A percentile compares a stretch with the other conserved stretches of the same genome.
phyloP scores from a whole-genome alignment of 2,329 filamentous ascomycete genomes.

The Paraphaeosphaeria minitans region DNA sequence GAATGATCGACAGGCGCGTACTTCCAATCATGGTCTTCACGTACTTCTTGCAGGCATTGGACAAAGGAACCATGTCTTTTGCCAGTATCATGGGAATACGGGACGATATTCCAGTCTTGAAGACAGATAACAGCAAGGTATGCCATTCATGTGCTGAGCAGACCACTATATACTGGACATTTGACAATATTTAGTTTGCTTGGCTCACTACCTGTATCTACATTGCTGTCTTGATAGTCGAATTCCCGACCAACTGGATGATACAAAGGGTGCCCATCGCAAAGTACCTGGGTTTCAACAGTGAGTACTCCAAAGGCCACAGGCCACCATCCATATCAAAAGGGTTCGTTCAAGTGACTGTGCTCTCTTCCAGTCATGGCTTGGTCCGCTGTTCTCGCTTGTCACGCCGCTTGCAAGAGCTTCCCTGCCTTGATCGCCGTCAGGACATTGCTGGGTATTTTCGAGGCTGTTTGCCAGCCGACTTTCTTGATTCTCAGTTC shows the following conservation, averaged over 20 bases:
- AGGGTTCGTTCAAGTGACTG: not conserved
- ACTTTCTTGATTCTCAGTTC: slow-evolving; percentile 69
- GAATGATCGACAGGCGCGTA: slow-evolving; percentile 69
- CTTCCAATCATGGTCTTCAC: slow-evolving; percentile 73
- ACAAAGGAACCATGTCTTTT: slow-evolving; percentile 70
- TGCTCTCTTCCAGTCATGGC: slow-evolving; percentile 53
- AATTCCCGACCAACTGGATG: slow-evolving; percentile 72
- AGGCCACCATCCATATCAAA: not conserved
- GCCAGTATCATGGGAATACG: slow-evolving; percentile 67
- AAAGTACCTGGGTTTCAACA: slow-evolving; percentile 68
- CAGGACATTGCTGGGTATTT: slow-evolving; percentile 71
- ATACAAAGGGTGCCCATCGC: slow-evolving; percentile 69
- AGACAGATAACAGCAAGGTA: slow-evolving; percentile 35
- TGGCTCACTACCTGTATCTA: slow-evolving; percentile 79
- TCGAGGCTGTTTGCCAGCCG: slow-evolving; percentile 73
- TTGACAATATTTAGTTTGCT: slow-evolving; percentile 57
- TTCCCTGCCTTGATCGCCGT: slow-evolving; percentile 65
- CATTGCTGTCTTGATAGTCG: slow-evolving; percentile 71
- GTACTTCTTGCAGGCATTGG: slow-evolving; percentile 71
- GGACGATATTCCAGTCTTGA: slow-evolving; percentile 42
- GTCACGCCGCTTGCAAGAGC: slow-evolving; percentile 65
- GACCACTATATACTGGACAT: not conserved
- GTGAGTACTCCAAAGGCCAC: not conserved
- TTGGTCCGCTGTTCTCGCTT: slow-evolving; percentile 66
- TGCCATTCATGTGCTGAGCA: slow-evolving; percentile 2